Conservation (phyloP, 495 filamentous ascomycete genomes). For the Amphirosellinia nigrospora region DNA sequence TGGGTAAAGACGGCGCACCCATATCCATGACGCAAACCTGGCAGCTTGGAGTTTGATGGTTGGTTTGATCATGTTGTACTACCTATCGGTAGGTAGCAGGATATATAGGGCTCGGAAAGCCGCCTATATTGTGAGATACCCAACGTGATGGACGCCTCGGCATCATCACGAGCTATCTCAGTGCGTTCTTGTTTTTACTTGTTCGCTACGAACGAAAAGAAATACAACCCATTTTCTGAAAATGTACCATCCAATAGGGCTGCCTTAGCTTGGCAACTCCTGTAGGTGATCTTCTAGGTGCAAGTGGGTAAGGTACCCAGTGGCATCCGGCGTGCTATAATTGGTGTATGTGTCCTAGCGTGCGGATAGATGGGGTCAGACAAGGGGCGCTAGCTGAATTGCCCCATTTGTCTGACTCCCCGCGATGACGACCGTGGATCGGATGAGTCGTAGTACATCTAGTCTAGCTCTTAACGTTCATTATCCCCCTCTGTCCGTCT, state of each 20-base stretch:
- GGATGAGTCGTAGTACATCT: slow-evolving; percentile 14
- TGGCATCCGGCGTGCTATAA: background rate
- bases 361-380: slow-evolving; percentile 1
- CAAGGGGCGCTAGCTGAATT: background rate
- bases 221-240: background rate
- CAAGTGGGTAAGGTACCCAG: no score
- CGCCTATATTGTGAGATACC: slow-evolving; percentile 24
- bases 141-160: slow-evolving; percentile 13
- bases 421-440: slow-evolving; percentile 12
- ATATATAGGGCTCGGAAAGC: slow-evolving; percentile 19
- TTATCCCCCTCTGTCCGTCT: slow-evolving; percentile 15
- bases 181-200: background rate
- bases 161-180: background rate
- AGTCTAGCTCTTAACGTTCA: slow-evolving; percentile 13
- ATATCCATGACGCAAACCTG: background rate
- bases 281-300: no score
- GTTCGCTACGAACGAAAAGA: background rate
- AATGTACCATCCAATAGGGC: no score
- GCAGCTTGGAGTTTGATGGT: slow-evolving; percentile 16
- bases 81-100: slow-evolving; percentile 18
- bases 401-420: slow-evolving; percentile 22
- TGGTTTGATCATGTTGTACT: slow-evolving; percentile 25
- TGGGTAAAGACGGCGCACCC: background rate
- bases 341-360: background rate
- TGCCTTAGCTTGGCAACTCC: no score